These are phyloP conservation scores for Picea sitchensis DNA, from an alignment of 75 land plant species.

Conservation along the genomic window DNA sequence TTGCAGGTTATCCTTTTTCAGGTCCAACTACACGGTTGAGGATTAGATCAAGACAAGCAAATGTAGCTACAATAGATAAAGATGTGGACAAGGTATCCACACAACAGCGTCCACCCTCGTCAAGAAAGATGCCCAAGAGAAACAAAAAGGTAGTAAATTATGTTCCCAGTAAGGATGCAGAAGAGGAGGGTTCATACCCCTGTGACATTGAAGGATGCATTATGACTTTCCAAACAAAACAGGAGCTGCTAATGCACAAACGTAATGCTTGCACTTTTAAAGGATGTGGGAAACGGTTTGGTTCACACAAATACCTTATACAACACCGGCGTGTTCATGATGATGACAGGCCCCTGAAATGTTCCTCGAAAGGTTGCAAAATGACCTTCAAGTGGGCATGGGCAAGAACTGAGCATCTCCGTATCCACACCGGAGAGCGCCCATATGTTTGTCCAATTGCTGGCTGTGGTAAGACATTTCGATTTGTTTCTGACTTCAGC, in stretches of 20 bases:
- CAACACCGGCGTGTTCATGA: constrained; percentile 92
- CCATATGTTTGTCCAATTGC: constrained; percentile 79
- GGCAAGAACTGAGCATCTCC: constrained; percentile 96
- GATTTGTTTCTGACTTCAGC: constrained; percentile 99
- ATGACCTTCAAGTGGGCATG: constrained; percentile 99
- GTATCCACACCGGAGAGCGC: constrained; percentile 97
- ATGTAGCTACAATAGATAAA: neutral
- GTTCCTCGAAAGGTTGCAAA: constrained; percentile 95
- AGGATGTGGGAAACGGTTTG: constrained; percentile 91
- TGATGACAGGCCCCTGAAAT: constrained; percentile 94
- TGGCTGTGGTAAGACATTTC: constrained; percentile 92
- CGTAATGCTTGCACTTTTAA: constrained; percentile 74
- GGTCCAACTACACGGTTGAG: constrained; percentile 59
- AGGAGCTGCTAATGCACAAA: constrained; percentile 74
- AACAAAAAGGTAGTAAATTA: constrained; percentile 22
- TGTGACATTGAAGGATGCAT: constrained; percentile 93
- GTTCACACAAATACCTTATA: constrained; percentile 91
- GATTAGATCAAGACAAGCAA: constrained; percentile 19
- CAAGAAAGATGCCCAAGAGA: neutral
- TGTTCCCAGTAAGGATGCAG: constrained; percentile 86
- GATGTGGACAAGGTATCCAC: neutral
- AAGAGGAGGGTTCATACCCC: constrained; percentile 33
- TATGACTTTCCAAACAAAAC: constrained; percentile 76
- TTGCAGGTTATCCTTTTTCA: constrained; percentile 18
- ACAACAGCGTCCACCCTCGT: neutral